Base-by-base conservation (phyloP, 495 filamentous ascomycete genomes). In the Tuber brumale region DNA sequence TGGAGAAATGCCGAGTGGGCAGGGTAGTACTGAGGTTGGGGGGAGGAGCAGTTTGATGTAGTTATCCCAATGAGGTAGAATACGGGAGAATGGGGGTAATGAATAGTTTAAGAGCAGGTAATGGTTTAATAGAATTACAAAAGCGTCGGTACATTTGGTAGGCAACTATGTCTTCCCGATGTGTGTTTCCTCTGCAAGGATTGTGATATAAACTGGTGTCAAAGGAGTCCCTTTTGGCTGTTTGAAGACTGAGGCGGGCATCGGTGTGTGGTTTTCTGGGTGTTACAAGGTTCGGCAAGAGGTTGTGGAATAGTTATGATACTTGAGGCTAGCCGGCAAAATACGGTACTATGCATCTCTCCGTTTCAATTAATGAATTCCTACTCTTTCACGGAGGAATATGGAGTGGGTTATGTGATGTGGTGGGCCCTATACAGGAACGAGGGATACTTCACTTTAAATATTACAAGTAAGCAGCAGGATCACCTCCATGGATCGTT, bases 11-110 rank as follows among this genome's bases (percentile, higher is more conserved):
- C 92, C 89, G 61, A 94, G 90, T 84, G 95, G 95, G 16, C 92
- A 99, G 84, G 94, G 92, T 1, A 89, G 89, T 41, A 95, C 89
- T 83, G 95, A 99, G 85, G 89, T 99, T 83, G 95, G 95, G 5
- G 96, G 95, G 35, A 86, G 95, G 82, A 94, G 90, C 75, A 98
- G 94, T 85, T 86, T 99, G 81, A 97, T 97, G 94, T 97, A 86
- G 70, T 87, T 71, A 2, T 19, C 6, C 0, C 19, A 74, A 21
- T 21, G 21, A 14, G 57, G 14, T 35, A 27, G 51, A 14, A 27
- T 27, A 1, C n/a, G 3, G 51, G 10, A 61, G n/a, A 61, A 27
- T 14, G n/a, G 3, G 48, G 48, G 57, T 35, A 10, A 5, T 9
- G n/a, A 66, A 14, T 19, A 16, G 14, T 35, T 31, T 3, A 16